These are phyloP conservation scores for Harrya chromipes DNA, from an alignment of 768 basidiomycete species.

Conservation along the genomic window DNA sequence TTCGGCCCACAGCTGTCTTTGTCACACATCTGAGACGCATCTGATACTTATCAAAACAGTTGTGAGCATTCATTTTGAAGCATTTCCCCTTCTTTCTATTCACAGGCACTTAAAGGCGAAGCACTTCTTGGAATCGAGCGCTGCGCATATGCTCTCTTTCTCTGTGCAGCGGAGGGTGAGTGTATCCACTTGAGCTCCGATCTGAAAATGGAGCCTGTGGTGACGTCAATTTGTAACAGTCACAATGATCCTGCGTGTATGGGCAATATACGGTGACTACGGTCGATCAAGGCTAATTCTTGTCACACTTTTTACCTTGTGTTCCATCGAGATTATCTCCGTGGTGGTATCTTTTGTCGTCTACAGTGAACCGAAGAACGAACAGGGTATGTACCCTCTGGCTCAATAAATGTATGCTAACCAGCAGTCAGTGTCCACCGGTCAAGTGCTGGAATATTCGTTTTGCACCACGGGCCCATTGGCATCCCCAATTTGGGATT, in stretches of 20 bases:
- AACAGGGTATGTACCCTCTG: too few species aligned
- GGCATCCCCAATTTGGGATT: too few species aligned
- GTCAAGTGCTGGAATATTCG: too few species aligned
- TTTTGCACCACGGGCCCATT: too few species aligned
- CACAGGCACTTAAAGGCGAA: background rate
- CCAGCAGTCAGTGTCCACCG: too few species aligned
- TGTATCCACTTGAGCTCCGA: background rate
- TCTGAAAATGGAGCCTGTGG: too few species aligned
- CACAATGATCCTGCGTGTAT: conserved; percentile 7
- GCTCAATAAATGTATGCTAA: too few species aligned
- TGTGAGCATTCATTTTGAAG: background rate
- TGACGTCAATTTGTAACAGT: background rate
- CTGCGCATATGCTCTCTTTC: background rate
- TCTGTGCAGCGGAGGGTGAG: conserved; percentile 6
- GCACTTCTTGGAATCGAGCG: background rate
- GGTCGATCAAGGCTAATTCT: conserved; percentile 10
- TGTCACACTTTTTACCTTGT: background rate
- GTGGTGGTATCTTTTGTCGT: background rate
- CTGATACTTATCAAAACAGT: background rate
- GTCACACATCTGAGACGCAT: too few species aligned
- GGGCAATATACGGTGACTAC: conserved; percentile 14
- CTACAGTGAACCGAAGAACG: background rate
- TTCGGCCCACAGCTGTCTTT: background rate
- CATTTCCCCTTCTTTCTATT: background rate
- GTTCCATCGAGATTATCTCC: background rate